Evolutionary conservation across 2,329 filamentous ascomycete species (phyloP).

Genomic region (Plectosphaerella sp.): DNA sequence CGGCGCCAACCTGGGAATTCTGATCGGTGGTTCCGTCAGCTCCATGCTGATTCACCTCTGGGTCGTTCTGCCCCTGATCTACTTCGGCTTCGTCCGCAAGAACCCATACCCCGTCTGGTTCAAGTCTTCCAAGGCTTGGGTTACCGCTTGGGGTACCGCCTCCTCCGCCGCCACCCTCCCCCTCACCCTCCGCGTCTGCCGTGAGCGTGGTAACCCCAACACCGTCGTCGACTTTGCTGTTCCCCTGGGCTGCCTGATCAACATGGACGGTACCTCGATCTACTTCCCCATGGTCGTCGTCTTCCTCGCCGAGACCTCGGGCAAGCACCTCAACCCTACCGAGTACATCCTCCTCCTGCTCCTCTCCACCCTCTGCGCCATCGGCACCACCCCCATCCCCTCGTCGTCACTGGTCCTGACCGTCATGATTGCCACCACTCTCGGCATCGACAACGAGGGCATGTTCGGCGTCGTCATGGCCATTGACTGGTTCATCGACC

Average conservation of each 20-base stretch:
- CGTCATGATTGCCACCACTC: constrained; percentile 43
- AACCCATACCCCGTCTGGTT: constrained; percentile 46
- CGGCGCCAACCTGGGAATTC: constrained; percentile 42
- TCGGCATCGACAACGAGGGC: constrained; percentile 38
- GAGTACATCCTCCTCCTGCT: constrained; percentile 46
- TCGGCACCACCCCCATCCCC: constrained; percentile 50
- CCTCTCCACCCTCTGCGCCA: constrained; percentile 45
- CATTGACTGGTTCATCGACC: constrained; percentile 53
- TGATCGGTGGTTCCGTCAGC: constrained; percentile 41
- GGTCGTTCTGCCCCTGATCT: constrained; percentile 38
- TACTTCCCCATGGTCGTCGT: constrained; percentile 50
- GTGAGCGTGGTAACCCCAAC: constrained; percentile 30
- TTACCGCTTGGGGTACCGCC: constrained; percentile 50
- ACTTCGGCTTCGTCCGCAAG: constrained; percentile 31
- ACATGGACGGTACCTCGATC: constrained; percentile 52
- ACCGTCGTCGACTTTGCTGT: constrained; percentile 40
- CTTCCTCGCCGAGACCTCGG: constrained; percentile 47
- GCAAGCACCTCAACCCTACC: constrained; percentile 31
- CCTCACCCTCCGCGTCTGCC: constrained; percentile 38
- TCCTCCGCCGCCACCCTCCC: constrained; percentile 48
- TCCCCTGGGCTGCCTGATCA: constrained; percentile 43
- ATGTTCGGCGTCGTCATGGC: constrained; percentile 50
- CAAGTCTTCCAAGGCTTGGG: constrained; percentile 44
- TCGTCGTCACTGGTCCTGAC: constrained; percentile 45
- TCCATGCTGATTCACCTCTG: constrained; percentile 43